Evolutionary conservation across 2,329 filamentous ascomycete species (phyloP).

Genomic region (Corynespora cassiicola): DNA sequence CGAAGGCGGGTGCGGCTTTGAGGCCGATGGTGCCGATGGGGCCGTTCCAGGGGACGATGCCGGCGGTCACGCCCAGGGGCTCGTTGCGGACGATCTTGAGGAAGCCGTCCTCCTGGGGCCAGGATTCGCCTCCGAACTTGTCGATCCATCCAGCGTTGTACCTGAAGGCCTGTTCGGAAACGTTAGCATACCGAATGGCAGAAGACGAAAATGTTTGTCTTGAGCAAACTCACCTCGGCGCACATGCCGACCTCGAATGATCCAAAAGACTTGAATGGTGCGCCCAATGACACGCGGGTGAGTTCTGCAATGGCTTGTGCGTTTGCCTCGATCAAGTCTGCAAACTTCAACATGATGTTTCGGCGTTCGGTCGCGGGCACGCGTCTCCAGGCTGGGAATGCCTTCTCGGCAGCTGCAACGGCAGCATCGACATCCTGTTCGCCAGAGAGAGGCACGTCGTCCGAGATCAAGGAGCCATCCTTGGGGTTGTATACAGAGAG

Average conservation of each 20-base stretch:
- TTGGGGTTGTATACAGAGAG: slow-evolving; percentile 58
- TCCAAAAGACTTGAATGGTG: slow-evolving; percentile 53
- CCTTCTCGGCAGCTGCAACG: slow-evolving; percentile 57
- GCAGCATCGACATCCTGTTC: slow-evolving; percentile 54
- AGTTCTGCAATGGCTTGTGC: slow-evolving; percentile 30
- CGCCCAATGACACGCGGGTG: slow-evolving; percentile 55
- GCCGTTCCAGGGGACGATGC: slow-evolving; percentile 52
- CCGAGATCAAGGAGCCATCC: slow-evolving; percentile 57
- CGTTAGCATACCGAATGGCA: slow-evolving; percentile 26
- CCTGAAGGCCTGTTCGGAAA: slow-evolving; percentile 26
- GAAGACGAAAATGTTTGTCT: slow-evolving; percentile 27
- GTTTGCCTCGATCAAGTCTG: slow-evolving; percentile 36
- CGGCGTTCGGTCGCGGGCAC: slow-evolving; percentile 28
- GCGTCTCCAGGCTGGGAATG: slow-evolving; percentile 53
- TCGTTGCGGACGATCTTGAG: slow-evolving; percentile 50
- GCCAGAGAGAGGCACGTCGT: slow-evolving; percentile 55
- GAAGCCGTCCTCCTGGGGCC: slow-evolving; percentile 56
- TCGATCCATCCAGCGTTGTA: slow-evolving; percentile 46
- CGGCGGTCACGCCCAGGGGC: slow-evolving; percentile 50
- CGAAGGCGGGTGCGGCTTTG: slow-evolving; percentile 44
- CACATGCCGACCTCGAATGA: slow-evolving; percentile 51
- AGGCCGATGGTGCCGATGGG: slow-evolving; percentile 47
- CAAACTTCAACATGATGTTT: slow-evolving; percentile 41
- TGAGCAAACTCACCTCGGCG: slow-evolving; percentile 36
- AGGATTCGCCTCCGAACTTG: slow-evolving; percentile 41